Percentiles rank a stretch among this genome's conserved stretches.
These are phyloP conservation scores for Buddleja alternifolia DNA, from an alignment of 257 asterid genomes.

Conservation along the genomic window DNA sequence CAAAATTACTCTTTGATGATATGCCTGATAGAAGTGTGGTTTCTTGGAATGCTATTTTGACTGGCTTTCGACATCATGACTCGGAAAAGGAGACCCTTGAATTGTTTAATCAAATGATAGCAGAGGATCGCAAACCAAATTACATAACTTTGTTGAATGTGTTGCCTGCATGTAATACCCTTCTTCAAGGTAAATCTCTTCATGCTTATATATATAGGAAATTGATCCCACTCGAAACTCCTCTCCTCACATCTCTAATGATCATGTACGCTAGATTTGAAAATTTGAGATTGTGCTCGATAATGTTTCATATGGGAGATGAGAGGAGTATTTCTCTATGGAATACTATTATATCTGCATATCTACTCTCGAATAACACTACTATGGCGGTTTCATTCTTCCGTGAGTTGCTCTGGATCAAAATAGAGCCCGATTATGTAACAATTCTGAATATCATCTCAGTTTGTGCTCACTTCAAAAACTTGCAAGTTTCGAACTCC, in stretches of 20 bases:
- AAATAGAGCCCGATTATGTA: conserved; percentile 47
- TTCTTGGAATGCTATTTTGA: conserved; percentile 71
- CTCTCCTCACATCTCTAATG: conserved; percentile 63
- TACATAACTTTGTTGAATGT: conserved; percentile 56
- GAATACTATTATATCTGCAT: conserved; percentile 61
- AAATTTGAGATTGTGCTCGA: conserved; percentile 34
- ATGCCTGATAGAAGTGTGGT: conserved; percentile 48
- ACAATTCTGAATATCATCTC: conserved; percentile 57
- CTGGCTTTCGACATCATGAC: conserved; percentile 48
- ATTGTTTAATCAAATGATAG: conserved; percentile 44
- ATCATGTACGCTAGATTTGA: conserved; percentile 57
- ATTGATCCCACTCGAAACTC: conserved; percentile 42
- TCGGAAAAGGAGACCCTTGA: conserved; percentile 37
- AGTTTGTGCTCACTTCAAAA: conserved; percentile 48
- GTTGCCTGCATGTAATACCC: conserved; percentile 46
- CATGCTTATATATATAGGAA: conserved; percentile 52
- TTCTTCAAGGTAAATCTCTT: conserved; percentile 52
- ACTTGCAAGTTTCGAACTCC: conserved; percentile 42
- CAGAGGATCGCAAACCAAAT: conserved; percentile 46
- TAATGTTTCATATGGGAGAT: conserved; percentile 50
- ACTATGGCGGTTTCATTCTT: conserved; percentile 44
- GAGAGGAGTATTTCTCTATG: conserved; percentile 53
- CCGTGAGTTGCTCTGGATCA: conserved; percentile 37
- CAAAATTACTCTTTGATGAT: conserved; percentile 41
- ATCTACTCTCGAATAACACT: conserved; percentile 34